Conservation (phyloP, 768 basidiomycete genomes). For the Podaxis sp. region DNA sequence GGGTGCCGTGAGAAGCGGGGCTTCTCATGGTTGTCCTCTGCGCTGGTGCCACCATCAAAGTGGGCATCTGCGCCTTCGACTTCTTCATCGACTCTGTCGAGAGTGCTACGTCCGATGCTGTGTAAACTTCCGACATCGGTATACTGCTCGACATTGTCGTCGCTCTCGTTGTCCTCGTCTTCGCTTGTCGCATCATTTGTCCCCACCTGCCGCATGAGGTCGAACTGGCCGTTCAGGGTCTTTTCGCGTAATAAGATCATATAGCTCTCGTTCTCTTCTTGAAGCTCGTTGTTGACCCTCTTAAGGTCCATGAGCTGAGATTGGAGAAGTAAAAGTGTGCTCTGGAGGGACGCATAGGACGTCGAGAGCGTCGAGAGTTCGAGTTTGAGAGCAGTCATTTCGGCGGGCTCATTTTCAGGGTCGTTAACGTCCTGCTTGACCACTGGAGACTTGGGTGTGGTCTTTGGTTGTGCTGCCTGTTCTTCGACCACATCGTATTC, state of each 20-base stretch:
- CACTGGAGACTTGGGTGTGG: slow-evolving; percentile 19
- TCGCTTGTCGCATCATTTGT: slow-evolving; percentile 37
- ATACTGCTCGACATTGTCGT: slow-evolving; percentile 41
- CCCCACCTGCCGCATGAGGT: slow-evolving; percentile 69
- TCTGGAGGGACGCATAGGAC: slow-evolving; percentile 81
- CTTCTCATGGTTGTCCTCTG: slow-evolving; percentile 29
- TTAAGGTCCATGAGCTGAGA: slow-evolving; percentile 86
- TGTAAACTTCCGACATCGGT: slow-evolving; percentile 55
- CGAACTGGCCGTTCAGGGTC: slow-evolving; percentile 87
- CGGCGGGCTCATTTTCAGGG: slow-evolving; percentile 75
- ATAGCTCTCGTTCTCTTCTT: slow-evolving; percentile 97
- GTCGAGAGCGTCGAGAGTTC: slow-evolving; percentile 87
- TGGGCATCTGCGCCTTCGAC: slow-evolving; percentile 40
- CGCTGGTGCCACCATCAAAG: slow-evolving; percentile 34
- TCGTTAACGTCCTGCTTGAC: slow-evolving; percentile 48
- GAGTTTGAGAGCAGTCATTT: slow-evolving; percentile 80
- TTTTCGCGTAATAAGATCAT: slow-evolving; percentile 91
- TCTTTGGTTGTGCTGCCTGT: slow-evolving; percentile 20
- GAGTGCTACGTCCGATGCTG: slow-evolving; percentile 54
- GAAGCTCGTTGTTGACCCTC: slow-evolving; percentile 81
- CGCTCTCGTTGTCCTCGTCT: slow-evolving; percentile 41
- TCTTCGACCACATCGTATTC: slow-evolving; percentile 28
- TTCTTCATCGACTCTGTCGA: slow-evolving; percentile 67
- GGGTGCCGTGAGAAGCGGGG: slow-evolving; percentile 41
- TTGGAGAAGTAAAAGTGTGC: slow-evolving; percentile 81